These are phyloP conservation scores for Physcia stellaris DNA, from an alignment of 495 filamentous ascomycete species.

Conservation along the genomic window DNA sequence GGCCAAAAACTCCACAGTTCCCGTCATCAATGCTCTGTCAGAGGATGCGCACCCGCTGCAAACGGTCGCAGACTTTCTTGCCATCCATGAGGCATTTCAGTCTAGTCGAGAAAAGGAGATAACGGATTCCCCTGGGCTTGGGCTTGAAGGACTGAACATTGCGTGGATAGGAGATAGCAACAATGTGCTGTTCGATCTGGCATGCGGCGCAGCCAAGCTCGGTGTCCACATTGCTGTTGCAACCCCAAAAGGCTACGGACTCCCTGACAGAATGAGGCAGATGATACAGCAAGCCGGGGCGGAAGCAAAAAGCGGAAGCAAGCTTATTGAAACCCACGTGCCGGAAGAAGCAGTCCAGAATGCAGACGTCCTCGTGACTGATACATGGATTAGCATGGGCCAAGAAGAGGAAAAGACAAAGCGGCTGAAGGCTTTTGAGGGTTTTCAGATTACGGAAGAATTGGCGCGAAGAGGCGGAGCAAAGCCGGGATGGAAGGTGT, in stretches of 20 bases:
- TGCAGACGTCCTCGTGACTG: conserved; percentile 84
- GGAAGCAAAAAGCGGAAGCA: conserved; percentile 43
- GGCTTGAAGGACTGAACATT: conserved; percentile 70
- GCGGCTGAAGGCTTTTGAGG: conserved; percentile 66
- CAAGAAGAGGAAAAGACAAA: conserved; percentile 73
- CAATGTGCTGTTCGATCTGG: conserved; percentile 89
- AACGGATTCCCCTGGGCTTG: conserved; percentile 34
- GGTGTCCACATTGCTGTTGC: conserved; percentile 78
- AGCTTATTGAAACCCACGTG: conserved; percentile 55
- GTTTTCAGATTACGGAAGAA: conserved; percentile 78
- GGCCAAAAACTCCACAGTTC: conserved; percentile 68
- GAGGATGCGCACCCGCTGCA: conserved; percentile 86
- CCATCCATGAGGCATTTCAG: conserved; percentile 65
- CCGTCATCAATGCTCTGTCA: conserved; percentile 89
- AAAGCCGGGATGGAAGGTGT: conserved; percentile 80
- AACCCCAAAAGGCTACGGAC: conserved; percentile 69
- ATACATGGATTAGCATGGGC: conserved; percentile 97
- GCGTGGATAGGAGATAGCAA: conserved; percentile 96
- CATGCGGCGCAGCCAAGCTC: conserved; percentile 71
- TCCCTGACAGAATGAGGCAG: conserved; percentile 54
- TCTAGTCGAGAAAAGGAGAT: conserved; percentile 24
- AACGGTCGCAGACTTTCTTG: conserved; percentile 83
- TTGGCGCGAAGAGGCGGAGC: conserved; percentile 75
- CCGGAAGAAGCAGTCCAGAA: conserved; percentile 82
- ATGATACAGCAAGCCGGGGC: conserved; percentile 49